Conservation (phyloP, 805 yeast genomes). For the Candida bentonensis region DNA sequence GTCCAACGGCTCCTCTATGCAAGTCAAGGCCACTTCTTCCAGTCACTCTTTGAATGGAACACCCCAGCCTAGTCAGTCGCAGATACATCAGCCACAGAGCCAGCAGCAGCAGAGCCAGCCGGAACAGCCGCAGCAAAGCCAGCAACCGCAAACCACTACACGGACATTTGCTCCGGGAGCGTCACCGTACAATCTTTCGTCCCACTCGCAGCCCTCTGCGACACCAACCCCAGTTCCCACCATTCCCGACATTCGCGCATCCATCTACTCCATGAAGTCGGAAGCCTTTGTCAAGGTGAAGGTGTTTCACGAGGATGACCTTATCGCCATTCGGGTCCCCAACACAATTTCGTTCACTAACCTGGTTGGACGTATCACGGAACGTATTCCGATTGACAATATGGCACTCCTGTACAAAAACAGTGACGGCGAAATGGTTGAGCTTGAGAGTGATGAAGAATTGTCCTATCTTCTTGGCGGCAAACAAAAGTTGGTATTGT, state of each 20-base stretch:
- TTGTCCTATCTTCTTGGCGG: conserved; percentile 16
- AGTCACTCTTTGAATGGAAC: background rate
- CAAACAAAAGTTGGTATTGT: conserved; percentile 20
- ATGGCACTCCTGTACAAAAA: conserved; percentile 17
- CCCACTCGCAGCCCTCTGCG: conserved; percentile 1
- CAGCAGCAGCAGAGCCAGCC: background rate
- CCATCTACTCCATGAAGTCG: background rate
- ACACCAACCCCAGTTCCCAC: background rate
- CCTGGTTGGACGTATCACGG: conserved; percentile 18
- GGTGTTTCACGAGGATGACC: conserved; percentile 23
- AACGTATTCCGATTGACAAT: conserved; percentile 18
- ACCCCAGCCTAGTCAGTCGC: background rate
- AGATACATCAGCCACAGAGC: conserved; percentile 3
- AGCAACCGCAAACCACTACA: conserved; percentile 1
- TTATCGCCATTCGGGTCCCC: conserved; percentile 26
- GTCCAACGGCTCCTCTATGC: background rate
- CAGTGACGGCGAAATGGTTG: conserved; percentile 16
- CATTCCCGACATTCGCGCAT: background rate
- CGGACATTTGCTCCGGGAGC: background rate
- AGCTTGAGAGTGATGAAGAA: conserved; percentile 16
- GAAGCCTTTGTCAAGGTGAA: conserved; percentile 22
- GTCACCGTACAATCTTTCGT: background rate
- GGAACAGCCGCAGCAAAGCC: background rate
- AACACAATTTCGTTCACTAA: conserved; percentile 16
- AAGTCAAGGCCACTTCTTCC: background rate